phyloP scores from a whole-genome alignment of 352 stramenopile species.

The Paralagenidium karlingii region DNA sequence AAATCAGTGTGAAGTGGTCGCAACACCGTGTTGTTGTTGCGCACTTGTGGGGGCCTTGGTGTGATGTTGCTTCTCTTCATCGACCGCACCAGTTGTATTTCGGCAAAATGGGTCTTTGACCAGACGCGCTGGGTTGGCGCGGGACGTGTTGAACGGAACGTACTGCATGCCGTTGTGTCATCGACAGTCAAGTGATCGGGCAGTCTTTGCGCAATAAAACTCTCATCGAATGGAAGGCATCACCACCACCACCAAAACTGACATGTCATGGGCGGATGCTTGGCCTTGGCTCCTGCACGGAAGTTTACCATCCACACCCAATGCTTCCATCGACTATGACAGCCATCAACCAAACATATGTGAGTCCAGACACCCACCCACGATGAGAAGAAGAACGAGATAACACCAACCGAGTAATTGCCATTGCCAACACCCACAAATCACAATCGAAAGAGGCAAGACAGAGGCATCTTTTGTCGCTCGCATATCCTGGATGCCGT shows the following conservation, averaged over 20 bases:
- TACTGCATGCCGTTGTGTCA: constrained; percentile 71
- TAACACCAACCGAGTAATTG: constrained; percentile 44
- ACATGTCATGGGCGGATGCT: constrained; percentile 43
- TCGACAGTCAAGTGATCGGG: no score
- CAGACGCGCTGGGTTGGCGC: constrained; percentile 35
- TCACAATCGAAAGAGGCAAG: constrained; percentile 64
- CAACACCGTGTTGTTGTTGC: no score
- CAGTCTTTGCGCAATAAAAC: no score
- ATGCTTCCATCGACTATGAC: constrained; percentile 51
- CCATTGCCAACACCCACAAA: constrained; percentile 69
- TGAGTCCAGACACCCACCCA: no score
- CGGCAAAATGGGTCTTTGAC: constrained; percentile 42
- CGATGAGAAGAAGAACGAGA: no score
- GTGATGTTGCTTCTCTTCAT: constrained; percentile 47
- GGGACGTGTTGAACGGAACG: constrained; percentile 59
- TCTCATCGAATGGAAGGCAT: no score
- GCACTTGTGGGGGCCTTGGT: constrained; percentile 23
- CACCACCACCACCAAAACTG: no score
- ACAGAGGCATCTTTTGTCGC: constrained; percentile 53
- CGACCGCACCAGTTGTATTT: constrained; percentile 54
- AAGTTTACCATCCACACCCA: constrained; percentile 44
- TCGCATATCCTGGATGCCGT: constrained; percentile 74
- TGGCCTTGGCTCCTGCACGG: constrained; percentile 28
- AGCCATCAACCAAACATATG: no score
- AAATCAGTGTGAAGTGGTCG: no score